Evolutionary conservation across 2,329 filamentous ascomycete species (phyloP).

Genomic region (Xylaria sp.): DNA sequence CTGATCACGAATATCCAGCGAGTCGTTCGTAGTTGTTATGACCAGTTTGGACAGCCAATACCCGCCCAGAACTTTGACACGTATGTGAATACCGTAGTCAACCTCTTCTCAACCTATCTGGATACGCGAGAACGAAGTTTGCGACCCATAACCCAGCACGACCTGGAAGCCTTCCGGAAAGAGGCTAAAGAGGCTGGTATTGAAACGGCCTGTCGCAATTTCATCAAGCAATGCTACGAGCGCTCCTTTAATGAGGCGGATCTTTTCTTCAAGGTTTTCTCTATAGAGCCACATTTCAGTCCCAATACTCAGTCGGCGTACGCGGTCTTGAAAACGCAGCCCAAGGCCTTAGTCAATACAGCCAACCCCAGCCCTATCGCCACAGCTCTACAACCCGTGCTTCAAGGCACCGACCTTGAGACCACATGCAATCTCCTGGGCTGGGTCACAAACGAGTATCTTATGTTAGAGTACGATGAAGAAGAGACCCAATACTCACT

Average conservation of each 20-base stretch:
- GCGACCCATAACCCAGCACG: constrained; percentile 63
- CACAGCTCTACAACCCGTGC: constrained; percentile 59
- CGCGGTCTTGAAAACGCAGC: constrained; percentile 60
- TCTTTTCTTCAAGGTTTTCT: constrained; percentile 66
- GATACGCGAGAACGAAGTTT: constrained; percentile 65
- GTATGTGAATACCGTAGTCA: constrained; percentile 65
- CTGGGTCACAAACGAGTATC: constrained; percentile 69
- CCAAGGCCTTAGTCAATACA: constrained; percentile 63
- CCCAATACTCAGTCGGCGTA: constrained; percentile 63
- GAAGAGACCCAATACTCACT: constrained; percentile 63
- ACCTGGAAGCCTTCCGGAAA: constrained; percentile 65
- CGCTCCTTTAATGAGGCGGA: constrained; percentile 65
- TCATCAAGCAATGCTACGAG: constrained; percentile 70
- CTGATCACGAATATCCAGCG: constrained; percentile 67
- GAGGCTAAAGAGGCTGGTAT: constrained; percentile 61
- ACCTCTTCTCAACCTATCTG: constrained; percentile 65
- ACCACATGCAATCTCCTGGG: constrained; percentile 66
- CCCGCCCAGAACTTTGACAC: constrained; percentile 60
- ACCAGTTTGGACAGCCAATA: constrained; percentile 61
- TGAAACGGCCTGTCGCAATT: constrained; percentile 67
- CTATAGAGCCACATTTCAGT: constrained; percentile 65
- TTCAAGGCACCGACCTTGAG: constrained; percentile 61
- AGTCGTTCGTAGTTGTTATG: constrained; percentile 63
- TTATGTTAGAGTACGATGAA: constrained; percentile 66
- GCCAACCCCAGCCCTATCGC: constrained; percentile 66